These are phyloP conservation scores for Colletotrichum endophyticum DNA, from an alignment of 2,329 filamentous ascomycete species.

Conservation along the genomic window DNA sequence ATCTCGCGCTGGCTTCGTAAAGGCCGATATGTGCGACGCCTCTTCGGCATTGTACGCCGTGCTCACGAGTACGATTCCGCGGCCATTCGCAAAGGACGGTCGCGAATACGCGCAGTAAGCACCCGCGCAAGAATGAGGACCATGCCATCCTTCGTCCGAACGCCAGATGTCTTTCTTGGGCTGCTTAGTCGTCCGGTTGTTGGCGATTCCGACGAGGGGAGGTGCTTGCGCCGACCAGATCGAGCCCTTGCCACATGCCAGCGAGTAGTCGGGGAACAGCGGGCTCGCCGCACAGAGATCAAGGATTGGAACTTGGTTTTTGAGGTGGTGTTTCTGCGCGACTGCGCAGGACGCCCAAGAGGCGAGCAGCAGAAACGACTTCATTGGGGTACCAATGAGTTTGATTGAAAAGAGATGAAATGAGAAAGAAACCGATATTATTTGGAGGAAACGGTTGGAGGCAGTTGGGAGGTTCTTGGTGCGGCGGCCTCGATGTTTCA, in stretches of 20 bases:
- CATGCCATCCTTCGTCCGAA: slow-evolving; percentile 19
- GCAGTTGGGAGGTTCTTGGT: neutral
- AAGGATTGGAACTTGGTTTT: neutral
- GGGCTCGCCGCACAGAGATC: slow-evolving; percentile 11
- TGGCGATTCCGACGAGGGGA: neutral
- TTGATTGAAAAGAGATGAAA: neutral
- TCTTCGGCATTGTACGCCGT: slow-evolving; percentile 24
- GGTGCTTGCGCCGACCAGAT: neutral
- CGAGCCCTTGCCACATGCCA: neutral
- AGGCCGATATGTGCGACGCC: slow-evolving; percentile 1
- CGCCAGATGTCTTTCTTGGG: slow-evolving; percentile 17
- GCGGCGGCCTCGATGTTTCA: slow-evolving; percentile 9
- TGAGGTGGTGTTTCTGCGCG: neutral
- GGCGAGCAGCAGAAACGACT: neutral
- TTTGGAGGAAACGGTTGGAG: neutral
- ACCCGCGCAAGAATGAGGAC: slow-evolving; percentile 16
- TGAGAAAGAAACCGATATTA: neutral
- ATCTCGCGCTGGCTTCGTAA: neutral
- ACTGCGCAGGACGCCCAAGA: neutral
- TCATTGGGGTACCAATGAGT: neutral
- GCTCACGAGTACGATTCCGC: slow-evolving; percentile 44
- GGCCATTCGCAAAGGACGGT: slow-evolving; percentile 35
- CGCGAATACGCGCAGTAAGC: slow-evolving; percentile 39
- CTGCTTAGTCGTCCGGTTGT: neutral
- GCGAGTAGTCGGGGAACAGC: neutral